phyloP scores from a whole-genome alignment of 2,329 filamentous ascomycete genomes.

The Chaetomium strumarium region DNA sequence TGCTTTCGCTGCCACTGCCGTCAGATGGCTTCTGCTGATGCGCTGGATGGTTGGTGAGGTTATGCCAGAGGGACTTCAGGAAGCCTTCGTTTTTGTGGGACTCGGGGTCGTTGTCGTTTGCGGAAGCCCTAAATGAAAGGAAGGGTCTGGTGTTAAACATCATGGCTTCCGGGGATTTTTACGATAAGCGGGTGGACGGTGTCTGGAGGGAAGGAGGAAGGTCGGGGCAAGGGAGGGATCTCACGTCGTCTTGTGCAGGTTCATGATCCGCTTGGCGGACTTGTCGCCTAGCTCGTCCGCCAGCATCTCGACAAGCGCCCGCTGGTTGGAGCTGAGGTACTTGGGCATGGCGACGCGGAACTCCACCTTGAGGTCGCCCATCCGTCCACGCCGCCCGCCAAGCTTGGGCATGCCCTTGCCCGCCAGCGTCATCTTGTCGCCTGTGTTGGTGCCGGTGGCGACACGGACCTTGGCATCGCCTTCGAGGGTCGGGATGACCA shows the following conservation, averaged over 20 bases:
- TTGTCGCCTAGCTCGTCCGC: constrained; percentile 95
- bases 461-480: constrained; percentile 88
- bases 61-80: constrained; percentile 89
- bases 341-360: constrained; percentile 96
- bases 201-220: not conserved
- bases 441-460: constrained; percentile 83
- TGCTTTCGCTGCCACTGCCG: not conserved
- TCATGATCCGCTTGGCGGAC: constrained; percentile 88
- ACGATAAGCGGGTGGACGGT: too few species aligned
- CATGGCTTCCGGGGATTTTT: too few species aligned
- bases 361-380: constrained; percentile 84
- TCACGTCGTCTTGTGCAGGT: constrained; percentile 52
- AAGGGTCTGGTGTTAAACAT: constrained; percentile 5
- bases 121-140: too few species aligned
- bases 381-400: constrained; percentile 56
- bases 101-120: constrained; percentile 25
- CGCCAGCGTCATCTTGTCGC: constrained; percentile 80
- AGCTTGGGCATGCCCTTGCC: constrained; percentile 95
- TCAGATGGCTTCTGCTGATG: constrained; percentile 37
- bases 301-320: constrained; percentile 89
- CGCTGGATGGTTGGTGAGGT: constrained; percentile 69
- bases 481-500: constrained; percentile 82
- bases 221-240: constrained; percentile 30
- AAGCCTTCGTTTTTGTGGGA: constrained; percentile 80
- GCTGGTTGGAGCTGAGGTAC: constrained; percentile 83